Evolutionary conservation across 768 basidiomycete species (phyloP).

Genomic region (Pleurotus citrinopileatus): DNA sequence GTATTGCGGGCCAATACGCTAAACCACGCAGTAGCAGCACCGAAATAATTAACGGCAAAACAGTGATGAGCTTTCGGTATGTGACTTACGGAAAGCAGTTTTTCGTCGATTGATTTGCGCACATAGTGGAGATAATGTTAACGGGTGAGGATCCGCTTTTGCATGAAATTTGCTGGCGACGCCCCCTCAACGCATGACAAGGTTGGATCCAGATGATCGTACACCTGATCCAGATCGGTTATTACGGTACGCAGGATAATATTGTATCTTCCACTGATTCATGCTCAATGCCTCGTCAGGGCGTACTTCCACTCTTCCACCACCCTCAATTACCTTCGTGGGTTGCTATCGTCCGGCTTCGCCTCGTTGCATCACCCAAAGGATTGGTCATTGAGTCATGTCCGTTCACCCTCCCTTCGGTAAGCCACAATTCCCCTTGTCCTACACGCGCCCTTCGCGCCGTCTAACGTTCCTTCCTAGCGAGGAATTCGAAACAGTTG

Average conservation of each 20-base stretch:
- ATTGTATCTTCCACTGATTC: background rate
- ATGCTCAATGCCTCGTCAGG: slow-evolving; percentile 31
- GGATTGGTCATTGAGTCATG: slow-evolving; percentile 91
- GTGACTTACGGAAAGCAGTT: slow-evolving; percentile 18
- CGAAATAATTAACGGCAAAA: slow-evolving; percentile 72
- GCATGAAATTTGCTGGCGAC: slow-evolving; percentile 12
- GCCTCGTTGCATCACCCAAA: slow-evolving; percentile 89
- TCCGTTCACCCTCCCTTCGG: slow-evolving; percentile 77
- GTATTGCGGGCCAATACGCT: slow-evolving; percentile 96
- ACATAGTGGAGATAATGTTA: slow-evolving; percentile 91
- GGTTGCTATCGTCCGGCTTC: slow-evolving; percentile 87
- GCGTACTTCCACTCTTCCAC: slow-evolving; percentile 96
- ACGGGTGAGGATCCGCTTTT: slow-evolving; percentile 59
- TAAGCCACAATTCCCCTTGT: slow-evolving; percentile 32
- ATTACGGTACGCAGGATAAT: slow-evolving; percentile 50
- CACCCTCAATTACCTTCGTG: slow-evolving; percentile 90
- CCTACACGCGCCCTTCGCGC: background rate
- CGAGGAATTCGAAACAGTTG: slow-evolving; percentile 81
- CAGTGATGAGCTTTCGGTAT: slow-evolving; percentile 86
- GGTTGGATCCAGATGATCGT: slow-evolving; percentile 72
- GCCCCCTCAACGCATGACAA: slow-evolving; percentile 23
- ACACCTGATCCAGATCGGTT: slow-evolving; percentile 89
- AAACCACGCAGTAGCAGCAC: slow-evolving; percentile 86
- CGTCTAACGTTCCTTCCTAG: slow-evolving; percentile 30
- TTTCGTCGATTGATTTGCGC: background rate